Base-by-base conservation (phyloP, 2,329 filamentous ascomycete species). In the Aspergillus quadricinctus region DNA sequence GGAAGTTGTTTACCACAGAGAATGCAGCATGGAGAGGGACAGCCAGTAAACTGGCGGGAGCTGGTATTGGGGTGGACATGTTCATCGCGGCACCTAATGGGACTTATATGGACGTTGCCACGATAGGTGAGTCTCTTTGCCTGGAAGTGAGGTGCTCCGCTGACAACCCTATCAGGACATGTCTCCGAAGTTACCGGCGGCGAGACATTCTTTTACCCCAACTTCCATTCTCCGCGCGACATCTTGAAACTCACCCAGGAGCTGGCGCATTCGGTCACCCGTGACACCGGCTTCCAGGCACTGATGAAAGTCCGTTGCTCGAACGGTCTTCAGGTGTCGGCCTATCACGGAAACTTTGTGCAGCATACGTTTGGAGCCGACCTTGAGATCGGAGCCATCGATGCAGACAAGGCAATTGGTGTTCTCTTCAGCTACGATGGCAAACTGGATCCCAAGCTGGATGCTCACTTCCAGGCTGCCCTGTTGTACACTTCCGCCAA, bases 271-370 rank as follows among this genome's bases (percentile, higher is more conserved):
- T 86, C 90, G 0, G 85, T 97, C 29, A 92, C 87, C 2, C 83
- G 94, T 60, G 92, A 97, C 72, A 96, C 93, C 49, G 94, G 94
- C 23, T 97, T 90, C 78, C 93, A 97, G 75, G 92, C 92, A 21
- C 79, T 99, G 65, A 95, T 99, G 90, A 99, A 99, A 80, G 93
- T 99, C 56, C 88, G 94, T 60, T 99, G 94, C 77, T 97, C 92
- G 19, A 99, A 96, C 66, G 94, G 94, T 19, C 80, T 99, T 52
- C 94, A 99, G 71, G 88, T 99, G 17, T 86, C 90, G 17, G 85
- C 86, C n/a, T 99, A 99, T 69, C 91, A 96, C 68, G 94, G 94
- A 64, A 96, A 96, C 76, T 99, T 97, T 70, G 84, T 95, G 51
- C 94, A 99, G 69, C 92, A 97, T 75, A 94, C 90, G 0, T 96